These are phyloP conservation scores for Austroboletus festivus DNA, from an alignment of 768 basidiomycete species.

Conservation along the genomic window DNA sequence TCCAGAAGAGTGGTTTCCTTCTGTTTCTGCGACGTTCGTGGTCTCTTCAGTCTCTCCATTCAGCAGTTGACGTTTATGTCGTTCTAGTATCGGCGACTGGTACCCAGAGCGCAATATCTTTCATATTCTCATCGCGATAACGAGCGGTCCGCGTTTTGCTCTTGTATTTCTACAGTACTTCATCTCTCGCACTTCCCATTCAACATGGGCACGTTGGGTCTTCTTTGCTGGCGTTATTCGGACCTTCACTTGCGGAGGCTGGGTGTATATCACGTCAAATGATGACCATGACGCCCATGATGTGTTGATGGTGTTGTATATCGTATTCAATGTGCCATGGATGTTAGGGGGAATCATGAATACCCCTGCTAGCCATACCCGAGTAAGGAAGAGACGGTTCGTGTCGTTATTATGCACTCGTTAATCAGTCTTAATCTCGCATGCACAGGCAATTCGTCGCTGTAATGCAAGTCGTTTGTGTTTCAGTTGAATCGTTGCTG, in stretches of 20 bases:
- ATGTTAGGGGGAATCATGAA: constrained; percentile 70
- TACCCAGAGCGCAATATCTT: constrained; percentile 83
- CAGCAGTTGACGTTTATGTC: not conserved
- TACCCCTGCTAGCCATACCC: constrained; percentile 42
- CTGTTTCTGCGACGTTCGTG: constrained; percentile 78
- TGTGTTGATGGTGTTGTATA: constrained; percentile 83
- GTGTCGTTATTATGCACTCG: constrained; percentile 5
- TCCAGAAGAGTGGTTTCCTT: constrained; percentile 89
- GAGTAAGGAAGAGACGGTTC: constrained; percentile 54
- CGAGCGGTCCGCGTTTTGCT: constrained; percentile 77
- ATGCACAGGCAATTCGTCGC: constrained; percentile 50
- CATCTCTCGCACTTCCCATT: constrained; percentile 43
- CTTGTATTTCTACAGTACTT: constrained; percentile 64
- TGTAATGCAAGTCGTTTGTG: constrained; percentile 34
- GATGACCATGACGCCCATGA: constrained; percentile 87
- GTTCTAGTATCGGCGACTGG: constrained; percentile 83
- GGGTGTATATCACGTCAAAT: constrained; percentile 86
- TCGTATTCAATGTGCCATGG: constrained; percentile 84
- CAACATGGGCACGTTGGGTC: constrained; percentile 48
- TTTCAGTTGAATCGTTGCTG: not conserved
- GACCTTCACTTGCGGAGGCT: constrained; percentile 83
- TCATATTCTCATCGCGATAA: constrained; percentile 84
- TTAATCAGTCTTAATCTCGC: not conserved
- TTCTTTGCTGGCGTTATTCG: constrained; percentile 63
- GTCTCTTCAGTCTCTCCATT: not conserved